These are phyloP conservation scores for Verticillium isaacii DNA, from an alignment of 2,329 filamentous ascomycete genomes.

Conservation along the genomic window DNA sequence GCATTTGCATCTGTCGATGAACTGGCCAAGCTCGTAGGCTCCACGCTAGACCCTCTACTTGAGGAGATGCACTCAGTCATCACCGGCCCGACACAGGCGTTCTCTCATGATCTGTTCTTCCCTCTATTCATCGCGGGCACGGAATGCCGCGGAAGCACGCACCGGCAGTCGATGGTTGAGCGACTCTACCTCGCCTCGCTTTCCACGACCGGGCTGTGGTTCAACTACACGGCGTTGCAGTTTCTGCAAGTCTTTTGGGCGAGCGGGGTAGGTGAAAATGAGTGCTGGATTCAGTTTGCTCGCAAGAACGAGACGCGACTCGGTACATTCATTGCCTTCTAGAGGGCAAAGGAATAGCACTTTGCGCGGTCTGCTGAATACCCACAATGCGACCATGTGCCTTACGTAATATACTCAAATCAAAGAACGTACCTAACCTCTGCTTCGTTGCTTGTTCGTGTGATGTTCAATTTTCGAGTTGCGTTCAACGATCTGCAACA, in stretches of 20 bases:
- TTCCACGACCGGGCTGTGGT: background rate
- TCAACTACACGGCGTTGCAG: background rate
- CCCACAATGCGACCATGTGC: background rate
- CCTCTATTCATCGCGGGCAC: background rate
- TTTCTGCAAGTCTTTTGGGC: background rate
- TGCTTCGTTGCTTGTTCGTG: no score
- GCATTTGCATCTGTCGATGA: constrained; percentile 6
- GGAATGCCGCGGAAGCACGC: background rate
- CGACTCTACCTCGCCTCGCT: background rate
- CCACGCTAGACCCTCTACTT: background rate
- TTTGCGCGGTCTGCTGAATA: background rate
- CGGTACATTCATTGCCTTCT: background rate
- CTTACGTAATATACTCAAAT: background rate
- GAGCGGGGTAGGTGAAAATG: background rate
- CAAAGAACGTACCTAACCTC: background rate
- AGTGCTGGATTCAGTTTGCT: background rate
- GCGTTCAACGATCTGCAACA: no score
- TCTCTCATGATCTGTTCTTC: background rate
- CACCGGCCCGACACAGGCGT: background rate
- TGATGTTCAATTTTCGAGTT: no score
- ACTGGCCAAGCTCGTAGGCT: background rate
- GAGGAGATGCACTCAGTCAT: background rate
- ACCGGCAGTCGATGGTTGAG: background rate
- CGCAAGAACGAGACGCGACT: background rate
- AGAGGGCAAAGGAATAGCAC: background rate